Conservation (phyloP, 1,139 yeast species). For the Taphrina communis region DNA sequence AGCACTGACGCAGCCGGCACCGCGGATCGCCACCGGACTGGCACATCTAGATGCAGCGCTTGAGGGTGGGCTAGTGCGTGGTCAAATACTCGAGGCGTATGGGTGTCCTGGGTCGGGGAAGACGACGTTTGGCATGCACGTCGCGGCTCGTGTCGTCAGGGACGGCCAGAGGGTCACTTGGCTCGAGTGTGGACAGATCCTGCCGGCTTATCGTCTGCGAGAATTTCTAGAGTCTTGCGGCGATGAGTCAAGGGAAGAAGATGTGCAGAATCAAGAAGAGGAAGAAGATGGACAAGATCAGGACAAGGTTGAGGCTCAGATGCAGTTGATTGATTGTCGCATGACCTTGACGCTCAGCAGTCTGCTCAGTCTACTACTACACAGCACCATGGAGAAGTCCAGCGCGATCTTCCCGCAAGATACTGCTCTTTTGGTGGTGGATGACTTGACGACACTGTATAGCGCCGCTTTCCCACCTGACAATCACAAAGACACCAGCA, state of each 20-base stretch:
- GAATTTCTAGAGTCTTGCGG: slow-evolving; percentile 1
- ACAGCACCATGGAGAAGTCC: not conserved
- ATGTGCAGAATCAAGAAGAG: not conserved
- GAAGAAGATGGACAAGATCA: slow-evolving; percentile 4
- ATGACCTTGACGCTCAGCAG: slow-evolving; percentile 30
- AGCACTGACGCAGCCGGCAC: slow-evolving; percentile 14
- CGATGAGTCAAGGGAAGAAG: not conserved
- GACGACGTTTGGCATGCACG: slow-evolving; percentile 41
- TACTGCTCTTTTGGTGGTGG: slow-evolving; percentile 37
- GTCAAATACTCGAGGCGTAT: slow-evolving; percentile 40
- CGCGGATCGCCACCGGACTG: slow-evolving; percentile 18
- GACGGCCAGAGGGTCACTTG: slow-evolving; percentile 9
- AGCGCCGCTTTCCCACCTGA: slow-evolving; percentile 42
- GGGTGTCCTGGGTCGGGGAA: slow-evolving; percentile 42
- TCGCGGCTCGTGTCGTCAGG: slow-evolving; percentile 21
- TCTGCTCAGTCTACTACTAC: slow-evolving; percentile 35
- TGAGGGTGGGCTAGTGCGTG: slow-evolving; percentile 36
- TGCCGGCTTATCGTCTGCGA: slow-evolving; percentile 27
- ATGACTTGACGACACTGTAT: slow-evolving; percentile 40
- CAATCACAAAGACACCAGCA: slow-evolving; percentile 18
- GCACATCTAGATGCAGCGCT: slow-evolving; percentile 24
- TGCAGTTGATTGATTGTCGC: slow-evolving; percentile 17
- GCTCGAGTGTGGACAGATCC: slow-evolving; percentile 28
- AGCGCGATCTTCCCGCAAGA: slow-evolving; percentile 8
- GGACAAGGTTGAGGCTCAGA: not conserved